These are phyloP conservation scores for Penicillium odoratum DNA, from an alignment of 495 filamentous ascomycete species.

Conservation along the genomic window DNA sequence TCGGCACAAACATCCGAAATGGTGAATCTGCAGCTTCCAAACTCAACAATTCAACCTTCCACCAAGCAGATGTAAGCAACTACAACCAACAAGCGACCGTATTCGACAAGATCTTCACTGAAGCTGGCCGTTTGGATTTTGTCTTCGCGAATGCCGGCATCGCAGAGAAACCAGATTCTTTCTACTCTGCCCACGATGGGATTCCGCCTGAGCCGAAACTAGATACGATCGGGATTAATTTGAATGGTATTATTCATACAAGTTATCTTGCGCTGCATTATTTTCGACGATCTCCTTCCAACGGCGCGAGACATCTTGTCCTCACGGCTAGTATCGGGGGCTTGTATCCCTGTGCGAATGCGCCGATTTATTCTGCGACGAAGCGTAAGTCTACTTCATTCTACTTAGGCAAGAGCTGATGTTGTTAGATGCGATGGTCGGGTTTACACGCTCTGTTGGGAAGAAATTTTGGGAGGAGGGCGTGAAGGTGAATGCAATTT, in stretches of 20 bases:
- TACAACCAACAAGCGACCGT: constrained; percentile 14
- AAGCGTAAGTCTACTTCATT: constrained; percentile 19
- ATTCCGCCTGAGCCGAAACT: neutral
- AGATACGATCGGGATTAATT: constrained; percentile 52
- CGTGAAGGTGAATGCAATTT: constrained; percentile 23
- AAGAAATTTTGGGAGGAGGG: constrained; percentile 15
- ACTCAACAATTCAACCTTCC: constrained; percentile 11
- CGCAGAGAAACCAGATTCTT: constrained; percentile 12
- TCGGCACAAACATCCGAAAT: constrained; percentile 17
- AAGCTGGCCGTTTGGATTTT: constrained; percentile 19
- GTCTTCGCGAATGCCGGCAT: constrained; percentile 29
- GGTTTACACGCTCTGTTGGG: constrained; percentile 19
- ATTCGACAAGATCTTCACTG: constrained; percentile 15
- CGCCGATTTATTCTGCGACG: constrained; percentile 17
- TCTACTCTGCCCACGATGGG: neutral
- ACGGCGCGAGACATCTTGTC: constrained; percentile 13
- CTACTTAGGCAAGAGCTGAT: neutral
- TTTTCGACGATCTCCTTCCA: constrained; percentile 21
- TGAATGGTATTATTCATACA: constrained; percentile 64
- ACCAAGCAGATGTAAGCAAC: constrained; percentile 18
- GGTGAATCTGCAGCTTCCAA: constrained; percentile 10
- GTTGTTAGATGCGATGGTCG: constrained; percentile 17
- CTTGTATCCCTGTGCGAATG: constrained; percentile 18
- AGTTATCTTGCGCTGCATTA: constrained; percentile 51
- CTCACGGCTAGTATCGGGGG: constrained; percentile 23